A percentile compares a stretch with the other conserved stretches of the same genome.
These are phyloP conservation scores for Pseudocercospora pini-densiflorae DNA, from an alignment of 2,329 filamentous ascomycete species.

Conservation along the genomic window DNA sequence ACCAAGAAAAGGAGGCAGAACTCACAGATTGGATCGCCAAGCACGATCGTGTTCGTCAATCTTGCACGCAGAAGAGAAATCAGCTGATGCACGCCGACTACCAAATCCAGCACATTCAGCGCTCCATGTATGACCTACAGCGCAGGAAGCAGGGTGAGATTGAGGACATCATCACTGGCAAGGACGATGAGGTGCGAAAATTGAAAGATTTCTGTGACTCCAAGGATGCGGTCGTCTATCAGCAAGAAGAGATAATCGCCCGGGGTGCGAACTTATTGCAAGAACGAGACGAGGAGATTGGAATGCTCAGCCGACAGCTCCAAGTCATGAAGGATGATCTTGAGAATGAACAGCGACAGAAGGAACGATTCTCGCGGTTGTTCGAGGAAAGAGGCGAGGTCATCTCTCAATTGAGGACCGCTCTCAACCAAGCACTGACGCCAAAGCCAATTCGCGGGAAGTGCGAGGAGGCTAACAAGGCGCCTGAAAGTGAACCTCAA, in stretches of 20 bases:
- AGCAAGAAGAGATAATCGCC: conserved; percentile 34
- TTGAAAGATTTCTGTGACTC: conserved; percentile 33
- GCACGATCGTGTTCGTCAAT: conserved; percentile 16
- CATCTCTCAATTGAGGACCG: conserved; percentile 20
- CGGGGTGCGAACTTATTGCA: conserved; percentile 30
- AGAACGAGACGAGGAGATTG: conserved; percentile 31
- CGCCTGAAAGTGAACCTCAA: neutral
- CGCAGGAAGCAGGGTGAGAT: conserved; percentile 21
- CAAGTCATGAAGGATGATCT: conserved; percentile 23
- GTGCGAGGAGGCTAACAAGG: neutral
- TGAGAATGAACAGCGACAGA: conserved; percentile 21
- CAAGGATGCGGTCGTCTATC: conserved; percentile 30
- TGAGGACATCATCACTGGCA: conserved; percentile 18
- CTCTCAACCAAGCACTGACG: conserved; percentile 20
- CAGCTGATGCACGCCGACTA: conserved; percentile 18
- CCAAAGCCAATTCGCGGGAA: conserved; percentile 4
- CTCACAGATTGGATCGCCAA: conserved; percentile 14
- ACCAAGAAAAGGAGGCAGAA: conserved; percentile 16
- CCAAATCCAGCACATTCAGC: conserved; percentile 20
- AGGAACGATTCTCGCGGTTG: conserved; percentile 21
- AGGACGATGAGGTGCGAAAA: conserved; percentile 26
- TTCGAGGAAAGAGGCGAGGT: conserved; percentile 27
- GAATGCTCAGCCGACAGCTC: conserved; percentile 22
- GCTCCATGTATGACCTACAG: conserved; percentile 12
- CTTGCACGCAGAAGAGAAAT: conserved; percentile 16